These are phyloP conservation scores for Suillus fuscotomentosus DNA, from an alignment of 768 basidiomycete genomes.

Conservation along the genomic window DNA sequence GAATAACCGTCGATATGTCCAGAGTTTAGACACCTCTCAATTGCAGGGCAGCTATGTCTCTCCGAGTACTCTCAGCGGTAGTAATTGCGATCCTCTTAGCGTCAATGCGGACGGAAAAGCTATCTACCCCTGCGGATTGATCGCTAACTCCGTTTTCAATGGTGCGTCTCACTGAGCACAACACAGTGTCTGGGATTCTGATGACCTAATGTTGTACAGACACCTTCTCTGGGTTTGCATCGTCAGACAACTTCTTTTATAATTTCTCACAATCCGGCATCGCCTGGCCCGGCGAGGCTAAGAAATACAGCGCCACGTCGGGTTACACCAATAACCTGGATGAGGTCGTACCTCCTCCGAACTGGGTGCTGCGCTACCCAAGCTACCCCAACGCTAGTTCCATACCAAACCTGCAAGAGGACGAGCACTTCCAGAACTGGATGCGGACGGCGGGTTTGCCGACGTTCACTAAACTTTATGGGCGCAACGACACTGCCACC, in stretches of 20 bases:
- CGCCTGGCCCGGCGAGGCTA: conserved; percentile 93
- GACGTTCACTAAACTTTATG: conserved; percentile 94
- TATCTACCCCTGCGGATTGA: conserved; percentile 94
- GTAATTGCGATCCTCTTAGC: conserved; percentile 91
- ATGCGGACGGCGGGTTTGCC: conserved; percentile 98
- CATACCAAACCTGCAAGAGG: conserved; percentile 68
- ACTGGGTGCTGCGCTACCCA: conserved; percentile 78
- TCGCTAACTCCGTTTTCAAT: conserved; percentile 97
- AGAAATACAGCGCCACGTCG: conserved; percentile 72
- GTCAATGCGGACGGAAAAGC: conserved; percentile 44
- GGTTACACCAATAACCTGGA: conserved; percentile 55
- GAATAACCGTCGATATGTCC: conserved; percentile 97
- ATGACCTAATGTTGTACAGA: conserved; percentile 44
- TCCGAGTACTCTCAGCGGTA: conserved; percentile 47
- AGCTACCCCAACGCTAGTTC: conserved; percentile 64
- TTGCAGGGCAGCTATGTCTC: conserved; percentile 70
- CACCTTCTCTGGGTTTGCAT: conserved; percentile 65
- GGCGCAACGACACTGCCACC: conserved; percentile 77
- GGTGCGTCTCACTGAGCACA: conserved; percentile 44
- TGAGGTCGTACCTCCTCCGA: conserved; percentile 87
- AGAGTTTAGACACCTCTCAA: conserved; percentile 83
- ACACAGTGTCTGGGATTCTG: background rate
- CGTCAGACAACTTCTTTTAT: conserved; percentile 52
- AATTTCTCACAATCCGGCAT: conserved; percentile 77
- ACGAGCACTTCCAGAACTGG: conserved; percentile 99